Evolutionary conservation across 441 rosid genomes (phyloP), one percentile per base, ranked within the genome.

Genomic region (Gossypium aridum): DNA sequence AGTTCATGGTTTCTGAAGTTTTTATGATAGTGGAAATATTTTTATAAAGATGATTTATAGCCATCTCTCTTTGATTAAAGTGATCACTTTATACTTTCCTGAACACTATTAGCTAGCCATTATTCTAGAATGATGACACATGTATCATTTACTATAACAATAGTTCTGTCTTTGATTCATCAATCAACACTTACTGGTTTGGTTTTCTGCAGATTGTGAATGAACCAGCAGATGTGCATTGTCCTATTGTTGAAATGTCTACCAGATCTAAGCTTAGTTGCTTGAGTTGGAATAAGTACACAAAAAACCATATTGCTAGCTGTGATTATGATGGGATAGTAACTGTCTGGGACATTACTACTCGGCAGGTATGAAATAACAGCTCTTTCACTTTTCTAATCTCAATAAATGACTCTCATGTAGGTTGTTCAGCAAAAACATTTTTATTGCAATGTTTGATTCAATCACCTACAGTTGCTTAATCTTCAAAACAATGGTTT

Each of bases 271-370:
- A 82, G 68, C 83, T 84, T 28, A 84, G 87, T 80, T 84, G 87
- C 75, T 76, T 84, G 83, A 84, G 85, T 74, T 84, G 85, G 87
- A 82, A 80, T 71, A 84, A 84, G 78, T 60, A 66, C 74, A 75
- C 81, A 20, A 80, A 82, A 74, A 80, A 70, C 53, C 80, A 78
- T 54, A 80, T 84, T 64, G 87, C 83, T 34, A 26, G 83, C 60
- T 80, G 87, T 80, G 87, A 84, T 76, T 82, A 82, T 68, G 84
- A 80, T 9, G 87, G 87, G 19, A 82, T 76, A 53, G 81, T 84
- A 16, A 77, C 81, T 23, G 78, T 82, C 61, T 78, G 85, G 80
- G 85, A 84, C 73, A 75, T 70, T 19, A 76, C 75, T 7, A 84
- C 85, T 53, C 73, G 81, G 64, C 87, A 84, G 84, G 87, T 80